Evolutionary conservation across 352 stramenopile genomes (phyloP).

Genomic region (Pythium scleroteichum): DNA sequence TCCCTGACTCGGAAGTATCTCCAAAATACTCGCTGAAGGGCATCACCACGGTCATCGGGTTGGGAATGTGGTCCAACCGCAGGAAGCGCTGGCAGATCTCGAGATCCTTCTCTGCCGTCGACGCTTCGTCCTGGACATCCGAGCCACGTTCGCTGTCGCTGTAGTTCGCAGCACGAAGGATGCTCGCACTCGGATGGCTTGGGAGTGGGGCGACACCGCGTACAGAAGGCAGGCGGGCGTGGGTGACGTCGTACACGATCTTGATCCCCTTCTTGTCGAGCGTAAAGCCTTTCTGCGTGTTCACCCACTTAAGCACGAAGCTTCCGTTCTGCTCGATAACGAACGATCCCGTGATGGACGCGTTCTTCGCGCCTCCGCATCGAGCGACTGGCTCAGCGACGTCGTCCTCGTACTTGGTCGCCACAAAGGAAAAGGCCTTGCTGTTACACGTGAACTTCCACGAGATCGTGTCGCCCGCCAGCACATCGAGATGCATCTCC

Average conservation of each 20-base stretch:
- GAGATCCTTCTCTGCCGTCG: constrained; percentile 39
- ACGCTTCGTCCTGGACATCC: constrained; percentile 1
- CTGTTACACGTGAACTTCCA: constrained; percentile 67
- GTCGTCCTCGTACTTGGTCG: constrained; percentile 64
- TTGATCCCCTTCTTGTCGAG: constrained; percentile 65
- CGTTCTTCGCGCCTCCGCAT: constrained; percentile 70
- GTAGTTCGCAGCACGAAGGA: constrained; percentile 4
- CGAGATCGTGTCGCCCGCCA: constrained; percentile 54
- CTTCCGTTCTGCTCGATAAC: constrained; percentile 57
- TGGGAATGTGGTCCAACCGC: constrained; percentile 56
- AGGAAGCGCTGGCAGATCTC: constrained; percentile 60
- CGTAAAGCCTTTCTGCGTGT: constrained; percentile 66
- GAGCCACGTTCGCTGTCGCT: background rate
- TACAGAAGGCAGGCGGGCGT: constrained; percentile 37
- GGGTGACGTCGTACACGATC: constrained; percentile 55
- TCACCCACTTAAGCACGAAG: constrained; percentile 76
- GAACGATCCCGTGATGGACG: constrained; percentile 49
- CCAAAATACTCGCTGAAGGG: constrained; percentile 74
- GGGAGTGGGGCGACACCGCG: background rate
- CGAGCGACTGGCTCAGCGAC: constrained; percentile 46
- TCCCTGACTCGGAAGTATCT: background rate
- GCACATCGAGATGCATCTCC: constrained; percentile 83
- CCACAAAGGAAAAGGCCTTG: constrained; percentile 62
- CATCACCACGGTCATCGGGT: constrained; percentile 68
- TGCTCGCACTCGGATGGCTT: constrained; percentile 1